phyloP scores from a whole-genome alignment of 805 yeast species.

The Lachancea meyersii region DNA sequence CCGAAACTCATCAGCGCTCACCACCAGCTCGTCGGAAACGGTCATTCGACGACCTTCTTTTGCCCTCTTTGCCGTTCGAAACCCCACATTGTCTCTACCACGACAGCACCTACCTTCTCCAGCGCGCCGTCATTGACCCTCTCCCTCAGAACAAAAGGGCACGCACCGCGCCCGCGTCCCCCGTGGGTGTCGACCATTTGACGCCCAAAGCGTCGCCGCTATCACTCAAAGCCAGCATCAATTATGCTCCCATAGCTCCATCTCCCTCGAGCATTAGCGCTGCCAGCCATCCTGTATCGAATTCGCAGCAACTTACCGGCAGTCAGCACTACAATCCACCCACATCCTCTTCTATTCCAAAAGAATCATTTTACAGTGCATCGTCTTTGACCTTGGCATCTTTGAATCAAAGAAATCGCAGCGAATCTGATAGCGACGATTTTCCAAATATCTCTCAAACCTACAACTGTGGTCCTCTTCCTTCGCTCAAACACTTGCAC shows the following conservation, averaged over 20 bases:
- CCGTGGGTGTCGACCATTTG: conserved; percentile 11
- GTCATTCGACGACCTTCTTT: conserved; percentile 23
- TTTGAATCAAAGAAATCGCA: not conserved
- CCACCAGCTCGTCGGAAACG: conserved; percentile 1
- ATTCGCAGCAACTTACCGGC: conserved; percentile 1
- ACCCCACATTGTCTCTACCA: conserved; percentile 2
- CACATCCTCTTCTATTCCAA: not conserved
- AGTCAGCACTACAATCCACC: not conserved
- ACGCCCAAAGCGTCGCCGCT: conserved; percentile 28
- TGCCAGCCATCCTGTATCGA: not conserved
- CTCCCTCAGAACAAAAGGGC: conserved; percentile 16
- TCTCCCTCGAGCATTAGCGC: conserved; percentile 3
- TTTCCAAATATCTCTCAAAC: not conserved
- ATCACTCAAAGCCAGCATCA: conserved; percentile 11
- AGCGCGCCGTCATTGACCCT: not conserved
- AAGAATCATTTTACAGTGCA: not conserved
- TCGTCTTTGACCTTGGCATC: not conserved
- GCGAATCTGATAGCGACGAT: conserved; percentile 1
- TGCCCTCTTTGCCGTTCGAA: conserved; percentile 12
- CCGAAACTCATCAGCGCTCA: conserved; percentile 3
- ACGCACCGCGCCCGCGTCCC: conserved; percentile 31
- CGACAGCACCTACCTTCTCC: conserved; percentile 8
- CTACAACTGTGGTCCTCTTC: conserved; percentile 14
- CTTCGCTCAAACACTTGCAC: conserved; percentile 30
- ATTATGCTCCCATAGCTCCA: not conserved